Evolutionary conservation across 106 monocot species (phyloP), one percentile per base, ranked within the genome.

Genomic region (Agapanthus africanus): DNA sequence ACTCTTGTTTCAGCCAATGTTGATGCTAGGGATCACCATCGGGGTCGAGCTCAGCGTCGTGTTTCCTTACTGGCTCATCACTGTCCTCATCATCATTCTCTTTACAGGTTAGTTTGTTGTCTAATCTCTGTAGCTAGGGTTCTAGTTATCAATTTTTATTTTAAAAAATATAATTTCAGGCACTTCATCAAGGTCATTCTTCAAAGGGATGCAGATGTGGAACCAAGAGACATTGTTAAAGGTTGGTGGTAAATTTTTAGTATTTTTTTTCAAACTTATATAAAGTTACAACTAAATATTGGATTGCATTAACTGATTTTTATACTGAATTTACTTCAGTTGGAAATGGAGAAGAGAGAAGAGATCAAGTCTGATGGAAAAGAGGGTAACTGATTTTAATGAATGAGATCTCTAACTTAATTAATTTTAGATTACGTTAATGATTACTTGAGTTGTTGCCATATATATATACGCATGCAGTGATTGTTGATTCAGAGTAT

Each of bases 41-140:
- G 97, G 91, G 7, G 91, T 97, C 7, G 74, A 84, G 10, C 88
- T 97, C 37, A 97, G 97, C 51, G 88, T 97, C 4, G 78, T 97
- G 27, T 97, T 97, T 70, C 97, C 97, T 14, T 97, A 81, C 56
- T 97, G 97, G 97, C 91, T 97, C 62, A 92, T 92, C 80, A 92
- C 88, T 18, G 57, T 92, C 40, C 91, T 97, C 67, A 97, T 97
- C 71, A 89, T 97, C 59, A 77, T 97, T 40, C 91, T 97, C 49
- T 97, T 97, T 67, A 11, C 81, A 25, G 91, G 97, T 97, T 42
- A 6, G 40, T 60, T n/a, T 28, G 0, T 25, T 60, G 42, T 42
- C n/a, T n/a, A n/a, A n/a, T n/a, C n/a, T n/a, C n/a, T n/a, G n/a
- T n/a, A n/a, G n/a, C n/a, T n/a, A n/a, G n/a, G n/a, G n/a, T n/a